A percentile compares a stretch with the other conserved stretches of the same genome.
Conservation (phyloP, 2,329 filamentous ascomycete species). For the Monilinia fructicola region DNA sequence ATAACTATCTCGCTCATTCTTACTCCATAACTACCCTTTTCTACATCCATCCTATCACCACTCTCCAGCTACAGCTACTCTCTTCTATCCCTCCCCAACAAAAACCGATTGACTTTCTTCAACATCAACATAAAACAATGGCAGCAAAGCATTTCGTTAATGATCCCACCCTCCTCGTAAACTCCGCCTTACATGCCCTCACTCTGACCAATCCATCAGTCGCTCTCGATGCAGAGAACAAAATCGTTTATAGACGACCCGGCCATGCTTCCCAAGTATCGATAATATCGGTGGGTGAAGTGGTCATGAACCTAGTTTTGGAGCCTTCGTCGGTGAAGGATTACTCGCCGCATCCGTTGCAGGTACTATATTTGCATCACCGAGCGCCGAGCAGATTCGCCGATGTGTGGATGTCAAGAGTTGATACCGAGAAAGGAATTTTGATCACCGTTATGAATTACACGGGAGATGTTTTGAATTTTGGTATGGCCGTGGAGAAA, state of each 20-base stretch:
- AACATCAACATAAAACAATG: constrained; percentile 40
- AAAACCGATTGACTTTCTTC: neutral
- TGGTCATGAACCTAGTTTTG: constrained; percentile 87
- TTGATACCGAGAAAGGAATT: constrained; percentile 71
- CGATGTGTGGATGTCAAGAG: constrained; percentile 68
- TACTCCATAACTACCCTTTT: neutral
- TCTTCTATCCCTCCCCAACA: neutral
- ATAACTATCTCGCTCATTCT: no score
- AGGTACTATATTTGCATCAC: constrained; percentile 83
- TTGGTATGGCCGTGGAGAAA: constrained; percentile 91
- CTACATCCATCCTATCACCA: neutral
- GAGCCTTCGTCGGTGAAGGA: constrained; percentile 79
- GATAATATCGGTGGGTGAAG: constrained; percentile 83
- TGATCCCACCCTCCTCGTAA: constrained; percentile 76
- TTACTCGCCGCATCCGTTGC: constrained; percentile 79
- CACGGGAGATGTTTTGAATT: constrained; percentile 86
- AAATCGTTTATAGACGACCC: constrained; percentile 76
- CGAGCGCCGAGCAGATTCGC: constrained; percentile 78
- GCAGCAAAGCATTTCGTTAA: constrained; percentile 85
- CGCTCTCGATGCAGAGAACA: constrained; percentile 74
- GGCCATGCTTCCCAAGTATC: constrained; percentile 64
- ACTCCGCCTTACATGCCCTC: constrained; percentile 70
- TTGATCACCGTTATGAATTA: constrained; percentile 96
- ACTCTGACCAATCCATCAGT: constrained; percentile 83
- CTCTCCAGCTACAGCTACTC: neutral